phyloP scores from a whole-genome alignment of 495 filamentous ascomycete species.

The Penicillium longicatenatum region DNA sequence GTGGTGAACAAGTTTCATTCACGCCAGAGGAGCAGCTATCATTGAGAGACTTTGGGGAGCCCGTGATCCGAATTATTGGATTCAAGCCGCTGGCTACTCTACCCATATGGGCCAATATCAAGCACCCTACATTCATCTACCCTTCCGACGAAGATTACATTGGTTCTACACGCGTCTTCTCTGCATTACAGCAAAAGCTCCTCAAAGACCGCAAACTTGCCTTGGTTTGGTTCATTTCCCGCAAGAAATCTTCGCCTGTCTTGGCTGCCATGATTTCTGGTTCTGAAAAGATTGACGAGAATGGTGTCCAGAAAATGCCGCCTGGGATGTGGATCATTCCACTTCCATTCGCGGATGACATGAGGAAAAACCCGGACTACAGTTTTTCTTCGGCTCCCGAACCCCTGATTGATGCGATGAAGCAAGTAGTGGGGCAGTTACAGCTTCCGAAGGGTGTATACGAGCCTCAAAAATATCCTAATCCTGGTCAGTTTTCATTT shows the following conservation, averaged over 20 bases:
- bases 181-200: constrained; percentile 87
- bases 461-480: constrained; percentile 85
- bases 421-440: constrained; percentile 76
- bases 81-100: constrained; percentile 82
- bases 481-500: constrained; percentile 57
- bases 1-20: constrained; percentile 86
- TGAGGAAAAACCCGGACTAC: constrained; percentile 70
- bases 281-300: constrained; percentile 63
- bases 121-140: constrained; percentile 89
- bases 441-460: constrained; percentile 87
- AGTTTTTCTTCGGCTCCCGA: constrained; percentile 62
- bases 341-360: constrained; percentile 88
- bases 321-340: constrained; percentile 88
- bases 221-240: constrained; percentile 85
- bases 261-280: constrained; percentile 83
- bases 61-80: constrained; percentile 85
- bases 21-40: constrained; percentile 75
- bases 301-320: constrained; percentile 68
- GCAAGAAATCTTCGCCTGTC: constrained; percentile 73
- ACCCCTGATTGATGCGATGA: constrained; percentile 76
- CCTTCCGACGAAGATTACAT: constrained; percentile 88
- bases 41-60: constrained; percentile 76
- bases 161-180: constrained; percentile 89
- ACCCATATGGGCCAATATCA: constrained; percentile 82
- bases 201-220: constrained; percentile 74